These are phyloP conservation scores for Chalciporus chontae DNA, from an alignment of 768 basidiomycete species.

Conservation along the genomic window DNA sequence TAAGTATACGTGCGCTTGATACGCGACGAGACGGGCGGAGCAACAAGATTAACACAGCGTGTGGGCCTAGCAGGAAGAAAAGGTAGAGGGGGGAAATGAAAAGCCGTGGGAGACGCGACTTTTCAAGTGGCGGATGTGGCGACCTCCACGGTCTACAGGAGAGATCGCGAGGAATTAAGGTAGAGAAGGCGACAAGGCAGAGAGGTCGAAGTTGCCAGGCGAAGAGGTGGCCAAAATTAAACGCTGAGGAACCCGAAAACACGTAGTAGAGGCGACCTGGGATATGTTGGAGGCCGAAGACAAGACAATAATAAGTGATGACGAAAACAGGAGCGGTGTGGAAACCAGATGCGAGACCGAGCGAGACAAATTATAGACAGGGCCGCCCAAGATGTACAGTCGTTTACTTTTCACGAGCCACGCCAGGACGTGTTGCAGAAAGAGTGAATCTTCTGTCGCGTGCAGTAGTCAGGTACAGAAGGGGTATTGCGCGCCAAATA, in stretches of 20 bases:
- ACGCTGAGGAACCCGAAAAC: constrained; percentile 8
- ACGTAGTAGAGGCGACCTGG: constrained; percentile 20
- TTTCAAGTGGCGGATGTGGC: neutral
- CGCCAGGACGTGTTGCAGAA: neutral
- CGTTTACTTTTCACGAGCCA: constrained; percentile 30
- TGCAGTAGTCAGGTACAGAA: neutral
- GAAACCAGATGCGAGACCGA: constrained; percentile 4
- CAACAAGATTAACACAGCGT: constrained; percentile 22
- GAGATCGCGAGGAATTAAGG: neutral
- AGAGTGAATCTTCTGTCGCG: neutral
- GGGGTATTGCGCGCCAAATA: constrained; percentile 16
- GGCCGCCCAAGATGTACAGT: constrained; percentile 34
- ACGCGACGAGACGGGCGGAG: constrained; percentile 1
- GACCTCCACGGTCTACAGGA: neutral
- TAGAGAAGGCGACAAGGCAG: neutral
- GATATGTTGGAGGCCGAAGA: constrained; percentile 33
- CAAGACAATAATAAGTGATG: constrained; percentile 2
- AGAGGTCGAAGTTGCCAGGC: neutral
- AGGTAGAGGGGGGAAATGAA: neutral
- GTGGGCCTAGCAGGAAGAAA: constrained; percentile 1
- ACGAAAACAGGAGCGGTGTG: constrained; percentile 11
- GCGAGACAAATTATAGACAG: constrained; percentile 25
- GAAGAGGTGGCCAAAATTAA: constrained; percentile 3
- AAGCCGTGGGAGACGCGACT: neutral
- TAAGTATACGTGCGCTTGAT: constrained; percentile 14